Evolutionary conservation across 2,329 filamentous ascomycete genomes (phyloP), one percentile per base, ranked within the genome.

Genomic region (Claviceps maximensis): DNA sequence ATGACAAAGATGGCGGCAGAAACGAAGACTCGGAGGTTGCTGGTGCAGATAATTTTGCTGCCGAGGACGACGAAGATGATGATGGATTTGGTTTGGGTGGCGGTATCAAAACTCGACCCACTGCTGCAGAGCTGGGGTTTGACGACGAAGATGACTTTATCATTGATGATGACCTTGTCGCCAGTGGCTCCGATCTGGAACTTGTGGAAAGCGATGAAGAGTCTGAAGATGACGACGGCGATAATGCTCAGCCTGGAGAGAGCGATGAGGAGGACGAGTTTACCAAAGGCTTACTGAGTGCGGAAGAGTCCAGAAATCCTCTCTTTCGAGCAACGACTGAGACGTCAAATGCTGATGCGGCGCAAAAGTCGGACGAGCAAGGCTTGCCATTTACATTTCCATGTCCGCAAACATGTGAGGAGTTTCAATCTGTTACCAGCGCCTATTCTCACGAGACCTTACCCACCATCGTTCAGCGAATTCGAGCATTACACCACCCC

Each of bases 71-170:
- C 15, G 73, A 79, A 15, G 69, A 72, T 1, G 78, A 78, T 53
- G 78, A 78, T 53, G 78, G 77, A 53, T 86, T 80, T 63, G 78
- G 78, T 2, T 70, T 85, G 17, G 82, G 82, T 36, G 65, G 68
- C 49, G 81, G 81, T 45, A 79, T 84, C 58, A 78, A 73, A 60
- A 70, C 72, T 51, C 73, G 75, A 25, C 75, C 74, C 33, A 81
- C 79, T 8, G 77, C 76, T 3, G 74, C 77, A 12, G 77, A 84
- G 54, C 67, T 89, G 19, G 87, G 83, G 6, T 84, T 95, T 36
- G 89, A 95, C 58, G 91, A 96, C 60, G 91, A 97, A 64, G 91
- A 97, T 61, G 89, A 96, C 60, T 97, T 97, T 61, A 66, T 91
- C 27, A 83, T 96, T 56, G 91, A 97, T 55, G 87, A 93, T 57